A percentile compares a stretch with the other conserved stretches of the same genome.
Conservation (phyloP, 2,329 filamentous ascomycete species). For the Sarocladium brachiariae region DNA sequence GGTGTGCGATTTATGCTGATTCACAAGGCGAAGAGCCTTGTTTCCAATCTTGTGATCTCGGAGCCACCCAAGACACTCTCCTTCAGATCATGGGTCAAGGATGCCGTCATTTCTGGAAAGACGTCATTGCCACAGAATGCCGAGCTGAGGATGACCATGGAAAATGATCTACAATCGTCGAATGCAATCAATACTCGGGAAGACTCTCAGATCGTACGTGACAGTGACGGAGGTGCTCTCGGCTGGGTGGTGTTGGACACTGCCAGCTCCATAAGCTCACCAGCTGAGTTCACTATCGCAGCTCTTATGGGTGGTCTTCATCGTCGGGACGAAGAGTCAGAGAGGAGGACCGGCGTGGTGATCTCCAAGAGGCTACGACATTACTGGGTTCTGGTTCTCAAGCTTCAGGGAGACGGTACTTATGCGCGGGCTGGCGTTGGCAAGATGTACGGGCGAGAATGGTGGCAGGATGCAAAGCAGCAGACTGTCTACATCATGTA, state of each 20-base stretch:
- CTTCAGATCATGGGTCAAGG: not conserved
- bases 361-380: not conserved
- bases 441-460: not conserved
- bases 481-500: not conserved
- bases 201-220: no score
- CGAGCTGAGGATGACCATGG: not conserved
- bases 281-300: not conserved
- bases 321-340: not conserved
- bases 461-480: not conserved
- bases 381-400: not conserved
- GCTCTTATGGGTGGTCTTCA: not conserved
- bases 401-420: not conserved
- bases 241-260: not conserved
- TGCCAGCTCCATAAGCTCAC: no score
- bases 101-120: not conserved
- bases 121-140: not conserved
- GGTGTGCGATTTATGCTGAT: not conserved
- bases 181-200: not conserved
- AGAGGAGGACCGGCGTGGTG: not conserved
- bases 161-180: not conserved
- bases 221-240: not conserved
- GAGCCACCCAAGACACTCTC: not conserved
- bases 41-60: not conserved
- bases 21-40: constrained; percentile 1
- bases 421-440: not conserved